Conservation (phyloP, 768 basidiomycete species). For the Lactifluus subvellereus region DNA sequence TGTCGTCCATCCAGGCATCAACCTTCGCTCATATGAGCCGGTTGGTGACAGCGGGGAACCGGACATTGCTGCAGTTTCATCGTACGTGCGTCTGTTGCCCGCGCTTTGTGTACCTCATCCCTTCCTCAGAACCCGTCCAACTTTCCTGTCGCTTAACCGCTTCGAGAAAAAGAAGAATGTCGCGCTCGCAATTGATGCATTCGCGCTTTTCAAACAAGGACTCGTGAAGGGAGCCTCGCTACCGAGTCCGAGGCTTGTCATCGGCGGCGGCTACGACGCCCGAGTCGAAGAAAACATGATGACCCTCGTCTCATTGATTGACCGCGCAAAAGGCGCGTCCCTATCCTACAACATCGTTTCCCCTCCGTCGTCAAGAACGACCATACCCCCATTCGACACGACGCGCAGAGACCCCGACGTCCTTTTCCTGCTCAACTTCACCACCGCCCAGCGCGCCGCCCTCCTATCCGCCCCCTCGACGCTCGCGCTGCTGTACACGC, state of each 20-base stretch:
- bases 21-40: slow-evolving; percentile 62
- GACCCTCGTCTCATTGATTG: slow-evolving; percentile 58
- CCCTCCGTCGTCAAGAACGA: slow-evolving; percentile 36
- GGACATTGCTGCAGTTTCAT: slow-evolving; percentile 49
- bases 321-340: slow-evolving; percentile 45
- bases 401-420: slow-evolving; percentile 49
- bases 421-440: slow-evolving; percentile 89
- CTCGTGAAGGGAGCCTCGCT: slow-evolving; percentile 22
- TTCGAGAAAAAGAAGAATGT: slow-evolving; percentile 96
- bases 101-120: slow-evolving; percentile 2
- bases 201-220: slow-evolving; percentile 47
- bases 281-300: slow-evolving; percentile 78
- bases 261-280: slow-evolving; percentile 91
- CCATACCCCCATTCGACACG: slow-evolving; percentile 39
- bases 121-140: slow-evolving; percentile 50
- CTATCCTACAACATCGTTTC: slow-evolving; percentile 57
- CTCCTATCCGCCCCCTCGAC: slow-evolving; percentile 66
- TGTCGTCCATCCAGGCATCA: slow-evolving; percentile 96
- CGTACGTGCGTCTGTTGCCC: slow-evolving; percentile 39
- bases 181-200: slow-evolving; percentile 73
- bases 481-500: slow-evolving; percentile 83
- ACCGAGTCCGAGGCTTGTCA: slow-evolving; percentile 56
- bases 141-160: slow-evolving; percentile 84
- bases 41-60: slow-evolving; percentile 38
- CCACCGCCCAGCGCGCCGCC: slow-evolving; percentile 73